Evolutionary conservation across 2,329 filamentous ascomycete genomes (phyloP).

Genomic region (Colletotrichum sp.): DNA sequence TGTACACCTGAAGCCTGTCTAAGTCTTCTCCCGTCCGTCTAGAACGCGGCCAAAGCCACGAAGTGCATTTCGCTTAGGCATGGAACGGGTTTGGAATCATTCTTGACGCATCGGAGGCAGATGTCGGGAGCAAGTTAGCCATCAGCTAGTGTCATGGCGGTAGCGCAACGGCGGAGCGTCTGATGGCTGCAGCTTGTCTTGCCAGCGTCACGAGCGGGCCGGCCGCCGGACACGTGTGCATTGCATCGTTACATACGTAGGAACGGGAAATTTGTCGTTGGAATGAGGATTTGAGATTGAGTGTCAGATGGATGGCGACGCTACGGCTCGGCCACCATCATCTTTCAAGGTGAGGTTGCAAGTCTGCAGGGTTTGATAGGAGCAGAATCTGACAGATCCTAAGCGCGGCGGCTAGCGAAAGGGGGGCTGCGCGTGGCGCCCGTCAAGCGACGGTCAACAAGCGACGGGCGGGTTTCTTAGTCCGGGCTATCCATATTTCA

Average conservation of each 20-base stretch:
- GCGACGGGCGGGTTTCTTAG: not conserved
- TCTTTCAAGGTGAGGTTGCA: not conserved
- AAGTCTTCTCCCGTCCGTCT: slow-evolving; percentile 9
- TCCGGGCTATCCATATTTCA: not conserved
- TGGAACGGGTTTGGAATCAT: slow-evolving; percentile 1
- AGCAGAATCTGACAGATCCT: not conserved
- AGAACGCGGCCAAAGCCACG: not conserved
- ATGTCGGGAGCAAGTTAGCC: not conserved
- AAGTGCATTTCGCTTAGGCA: not conserved
- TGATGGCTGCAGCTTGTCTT: not conserved
- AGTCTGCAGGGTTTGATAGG: no score
- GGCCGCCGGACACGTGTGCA: not conserved
- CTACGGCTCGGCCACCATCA: not conserved
- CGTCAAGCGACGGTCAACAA: not conserved
- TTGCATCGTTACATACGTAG: not conserved
- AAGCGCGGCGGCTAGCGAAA: not conserved
- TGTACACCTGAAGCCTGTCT: not conserved
- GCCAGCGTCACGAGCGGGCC: not conserved
- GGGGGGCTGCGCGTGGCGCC: not conserved
- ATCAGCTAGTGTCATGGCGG: not conserved
- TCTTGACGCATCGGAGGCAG: not conserved
- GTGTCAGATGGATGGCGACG: not conserved
- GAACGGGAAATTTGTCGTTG: fast-evolving
- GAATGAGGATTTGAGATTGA: not conserved
- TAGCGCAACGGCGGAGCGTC: not conserved